Percentiles rank a stretch among this genome's conserved stretches.
Evolutionary conservation across 306 rosid genomes (phyloP).

Genomic region (Amphicarpaea edgeworthii): DNA sequence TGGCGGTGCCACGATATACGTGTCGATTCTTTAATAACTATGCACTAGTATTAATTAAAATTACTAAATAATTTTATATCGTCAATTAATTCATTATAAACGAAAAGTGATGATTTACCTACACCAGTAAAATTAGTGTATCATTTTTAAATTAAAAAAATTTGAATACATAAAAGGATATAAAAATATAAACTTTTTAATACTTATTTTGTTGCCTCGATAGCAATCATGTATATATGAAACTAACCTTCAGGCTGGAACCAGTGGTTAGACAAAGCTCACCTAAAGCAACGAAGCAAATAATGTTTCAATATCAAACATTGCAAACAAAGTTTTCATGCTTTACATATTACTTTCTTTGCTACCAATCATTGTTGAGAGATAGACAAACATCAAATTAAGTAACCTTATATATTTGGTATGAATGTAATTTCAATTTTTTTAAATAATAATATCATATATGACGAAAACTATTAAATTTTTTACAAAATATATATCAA

Average conservation of each 20-base stretch:
- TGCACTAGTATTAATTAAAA: not conserved
- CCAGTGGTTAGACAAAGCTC: not conserved
- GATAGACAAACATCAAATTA: not conserved
- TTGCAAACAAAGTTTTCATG: not conserved
- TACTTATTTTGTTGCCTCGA: not conserved
- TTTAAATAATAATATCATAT: not conserved
- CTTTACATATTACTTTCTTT: not conserved
- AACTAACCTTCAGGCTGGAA: not conserved
- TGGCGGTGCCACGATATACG: not conserved
- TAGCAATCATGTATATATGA: not conserved
- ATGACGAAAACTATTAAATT: not conserved
- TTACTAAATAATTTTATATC: too few relatives aligned
- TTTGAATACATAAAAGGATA: too few relatives aligned
- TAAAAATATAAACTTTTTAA: too few relatives aligned
- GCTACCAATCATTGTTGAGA: not conserved
- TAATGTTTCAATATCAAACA: not conserved
- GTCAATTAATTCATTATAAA: too few relatives aligned
- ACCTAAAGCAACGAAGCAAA: not conserved
- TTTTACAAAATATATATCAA: too few relatives aligned
- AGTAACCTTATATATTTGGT: not conserved
- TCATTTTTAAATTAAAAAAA: too few relatives aligned
- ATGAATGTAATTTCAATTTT: not conserved
- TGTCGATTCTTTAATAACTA: not conserved
- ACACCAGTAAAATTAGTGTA: too few relatives aligned
- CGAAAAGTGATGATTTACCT: too few relatives aligned